Percentiles rank a stretch among this genome's conserved stretches.
phyloP scores from a whole-genome alignment of 139 green algal genomes.

The Tetraselmis striata region DNA sequence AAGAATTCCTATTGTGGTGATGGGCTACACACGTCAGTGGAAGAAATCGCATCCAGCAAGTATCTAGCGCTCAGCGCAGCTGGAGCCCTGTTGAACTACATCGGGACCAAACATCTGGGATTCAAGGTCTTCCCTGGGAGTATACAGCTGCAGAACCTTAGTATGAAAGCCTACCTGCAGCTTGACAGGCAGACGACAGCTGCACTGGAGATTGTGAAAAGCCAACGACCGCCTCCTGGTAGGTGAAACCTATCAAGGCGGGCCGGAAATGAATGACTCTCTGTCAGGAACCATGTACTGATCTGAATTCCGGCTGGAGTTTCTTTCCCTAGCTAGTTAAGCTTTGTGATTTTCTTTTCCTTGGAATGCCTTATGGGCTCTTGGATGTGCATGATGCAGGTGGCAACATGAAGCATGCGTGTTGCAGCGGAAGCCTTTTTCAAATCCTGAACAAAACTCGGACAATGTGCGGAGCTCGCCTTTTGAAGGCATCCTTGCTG shows the following conservation, averaged over 20 bases:
- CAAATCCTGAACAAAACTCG: background rate
- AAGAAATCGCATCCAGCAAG: background rate
- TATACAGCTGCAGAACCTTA: background rate
- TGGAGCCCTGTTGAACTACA: background rate
- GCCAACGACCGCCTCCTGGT: background rate
- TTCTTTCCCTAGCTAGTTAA: no score
- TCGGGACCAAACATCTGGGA: background rate
- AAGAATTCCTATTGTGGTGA: no score
- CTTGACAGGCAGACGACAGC: background rate
- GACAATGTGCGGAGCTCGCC: background rate
- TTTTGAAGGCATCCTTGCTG: slow-evolving; percentile 1
- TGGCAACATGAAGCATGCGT: background rate
- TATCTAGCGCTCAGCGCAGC: background rate
- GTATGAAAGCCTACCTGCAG: background rate
- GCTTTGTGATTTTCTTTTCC: no score
- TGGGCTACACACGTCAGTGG: background rate
- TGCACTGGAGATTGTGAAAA: background rate
- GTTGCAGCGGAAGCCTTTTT: background rate
- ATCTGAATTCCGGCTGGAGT: no score
- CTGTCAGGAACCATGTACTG: no score
- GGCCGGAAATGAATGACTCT: no score
- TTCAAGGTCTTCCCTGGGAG: background rate
- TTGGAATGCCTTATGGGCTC: no score
- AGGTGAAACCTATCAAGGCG: no score
- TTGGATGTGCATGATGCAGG: no score